Conservation (phyloP, 169 alveolate species). For the Cryptosporidium ryanae region DNA sequence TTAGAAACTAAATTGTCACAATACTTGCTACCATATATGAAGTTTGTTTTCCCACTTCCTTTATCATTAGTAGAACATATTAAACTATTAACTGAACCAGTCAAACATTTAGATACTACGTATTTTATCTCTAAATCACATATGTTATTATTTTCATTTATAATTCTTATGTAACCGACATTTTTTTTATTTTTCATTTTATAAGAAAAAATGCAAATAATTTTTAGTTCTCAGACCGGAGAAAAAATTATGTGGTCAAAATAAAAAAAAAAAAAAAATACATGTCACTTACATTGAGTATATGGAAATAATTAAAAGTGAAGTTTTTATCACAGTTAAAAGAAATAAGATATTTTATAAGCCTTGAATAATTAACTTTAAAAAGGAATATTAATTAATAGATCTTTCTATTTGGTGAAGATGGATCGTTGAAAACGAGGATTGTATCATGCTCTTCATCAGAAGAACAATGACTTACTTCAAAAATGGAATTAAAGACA, state of each 20-base stretch:
- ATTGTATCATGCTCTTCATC: slow-evolving; percentile 1
- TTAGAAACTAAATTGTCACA: neutral
- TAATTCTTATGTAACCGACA: slow-evolving; percentile 22
- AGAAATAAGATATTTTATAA: neutral
- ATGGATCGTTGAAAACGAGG: slow-evolving; percentile 47
- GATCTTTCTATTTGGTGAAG: neutral
- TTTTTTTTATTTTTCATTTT: slow-evolving; percentile 6
- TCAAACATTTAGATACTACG: slow-evolving; percentile 3
- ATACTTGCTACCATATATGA: slow-evolving; percentile 10
- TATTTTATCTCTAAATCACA: neutral
- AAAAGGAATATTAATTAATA: neutral
- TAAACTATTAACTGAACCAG: slow-evolving; percentile 1
- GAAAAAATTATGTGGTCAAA: slow-evolving; percentile 65
- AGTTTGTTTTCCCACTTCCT: slow-evolving; percentile 3
- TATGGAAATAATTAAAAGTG: neutral
- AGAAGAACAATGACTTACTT: neutral
- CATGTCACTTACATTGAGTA: neutral
- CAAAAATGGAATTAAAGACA: slow-evolving; percentile 71
- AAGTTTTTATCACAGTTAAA: neutral
- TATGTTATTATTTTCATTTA: slow-evolving; percentile 3
- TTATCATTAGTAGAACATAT: slow-evolving; percentile 6
- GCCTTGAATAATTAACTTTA: neutral
- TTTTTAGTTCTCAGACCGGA: slow-evolving; percentile 33
- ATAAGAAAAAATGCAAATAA: neutral
- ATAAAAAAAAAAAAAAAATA: neutral